Percentiles rank a stretch among this genome's conserved stretches.
phyloP scores from a whole-genome alignment of 352 stramenopile species.

The Pilasporangium apinafurcum region DNA sequence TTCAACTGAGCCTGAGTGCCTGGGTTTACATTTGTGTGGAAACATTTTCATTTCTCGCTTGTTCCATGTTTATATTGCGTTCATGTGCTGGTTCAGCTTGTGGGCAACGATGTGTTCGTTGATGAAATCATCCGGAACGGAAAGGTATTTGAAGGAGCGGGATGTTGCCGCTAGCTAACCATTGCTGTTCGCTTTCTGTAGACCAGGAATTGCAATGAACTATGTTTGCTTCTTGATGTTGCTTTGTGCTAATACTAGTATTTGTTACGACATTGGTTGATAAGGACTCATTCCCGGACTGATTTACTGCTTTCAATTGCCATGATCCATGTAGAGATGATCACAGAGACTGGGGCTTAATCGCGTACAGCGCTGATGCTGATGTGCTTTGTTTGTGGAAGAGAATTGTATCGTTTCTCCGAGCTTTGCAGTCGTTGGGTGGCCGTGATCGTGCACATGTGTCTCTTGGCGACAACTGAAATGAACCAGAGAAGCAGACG shows the following conservation, averaged over 20 bases:
- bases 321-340: conserved; percentile 10
- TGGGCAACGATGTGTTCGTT: background rate
- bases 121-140: background rate
- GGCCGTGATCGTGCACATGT: too few species aligned
- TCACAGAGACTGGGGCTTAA: background rate
- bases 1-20: conserved; percentile 31
- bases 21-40: background rate
- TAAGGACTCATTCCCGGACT: background rate
- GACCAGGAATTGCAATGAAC: conserved; percentile 18
- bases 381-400: background rate
- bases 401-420: too few species aligned
- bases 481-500: too few species aligned
- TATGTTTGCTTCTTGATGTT: too few species aligned
- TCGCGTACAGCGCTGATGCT: background rate
- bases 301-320: conserved; percentile 11
- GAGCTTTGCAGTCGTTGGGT: too few species aligned
- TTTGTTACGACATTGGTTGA: background rate
- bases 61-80: conserved; percentile 6
- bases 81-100: conserved; percentile 4
- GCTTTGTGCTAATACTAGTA: too few species aligned
- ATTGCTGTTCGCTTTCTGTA: conserved; percentile 16
- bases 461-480: too few species aligned
- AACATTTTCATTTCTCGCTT: background rate
- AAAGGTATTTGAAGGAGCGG: conserved; percentile 9
- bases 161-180: conserved; percentile 9